These are phyloP conservation scores for Quercus tomentella DNA, from an alignment of 331 rosid species.

Conservation along the genomic window DNA sequence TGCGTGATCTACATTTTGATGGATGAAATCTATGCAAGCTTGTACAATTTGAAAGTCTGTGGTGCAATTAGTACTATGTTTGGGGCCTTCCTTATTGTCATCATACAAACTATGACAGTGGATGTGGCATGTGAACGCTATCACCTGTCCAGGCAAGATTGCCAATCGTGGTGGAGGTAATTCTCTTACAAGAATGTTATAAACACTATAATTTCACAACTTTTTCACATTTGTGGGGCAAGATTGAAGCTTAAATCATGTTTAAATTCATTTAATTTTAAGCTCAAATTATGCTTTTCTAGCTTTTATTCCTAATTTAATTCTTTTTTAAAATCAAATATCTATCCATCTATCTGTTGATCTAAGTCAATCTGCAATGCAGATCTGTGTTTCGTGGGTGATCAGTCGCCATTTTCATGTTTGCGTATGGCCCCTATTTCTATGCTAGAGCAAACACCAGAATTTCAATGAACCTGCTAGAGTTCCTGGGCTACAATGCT, in stretches of 20 bases:
- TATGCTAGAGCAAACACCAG: not conserved
- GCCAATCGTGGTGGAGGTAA: constrained; percentile 19
- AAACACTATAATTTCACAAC: no score
- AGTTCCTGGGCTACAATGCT: constrained; percentile 1
- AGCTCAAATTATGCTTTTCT: no score
- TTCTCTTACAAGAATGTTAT: not conserved
- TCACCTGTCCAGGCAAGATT: constrained; percentile 2
- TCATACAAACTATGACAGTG: not conserved
- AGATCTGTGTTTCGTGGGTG: constrained; percentile 15
- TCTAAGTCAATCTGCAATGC: no score
- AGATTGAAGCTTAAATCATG: no score
- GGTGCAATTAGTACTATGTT: not conserved
- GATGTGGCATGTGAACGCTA: not conserved
- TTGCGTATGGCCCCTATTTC: constrained; percentile 8
- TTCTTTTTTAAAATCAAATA: no score
- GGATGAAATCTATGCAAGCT: constrained; percentile 7
- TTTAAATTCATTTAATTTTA: no score
- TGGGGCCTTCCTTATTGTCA: not conserved
- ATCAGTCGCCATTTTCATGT: constrained; percentile 4
- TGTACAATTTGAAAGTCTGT: constrained; percentile 8
- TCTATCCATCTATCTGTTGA: no score
- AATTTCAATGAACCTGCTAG: no score
- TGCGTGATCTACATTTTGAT: not conserved
- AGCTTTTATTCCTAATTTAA: no score
- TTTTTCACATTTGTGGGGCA: no score